Percentiles rank a stretch among this genome's conserved stretches.
phyloP scores from a whole-genome alignment of 306 rosid species.

The Mucuna pruriens region DNA sequence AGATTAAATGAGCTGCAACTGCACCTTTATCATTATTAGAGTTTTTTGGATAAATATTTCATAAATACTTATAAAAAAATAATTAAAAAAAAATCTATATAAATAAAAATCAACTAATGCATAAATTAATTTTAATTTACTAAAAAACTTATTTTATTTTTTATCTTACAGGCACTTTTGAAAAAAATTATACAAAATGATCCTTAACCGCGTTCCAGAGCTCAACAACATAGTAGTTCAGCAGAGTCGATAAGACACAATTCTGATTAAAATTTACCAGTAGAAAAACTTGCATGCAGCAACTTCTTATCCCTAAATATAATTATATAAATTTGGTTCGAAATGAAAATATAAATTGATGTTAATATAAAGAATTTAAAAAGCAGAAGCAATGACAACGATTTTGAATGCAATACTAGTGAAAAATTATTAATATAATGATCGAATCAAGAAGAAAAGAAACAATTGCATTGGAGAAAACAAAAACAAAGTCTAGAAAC shows the following conservation, averaged over 20 bases:
- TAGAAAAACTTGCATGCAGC: background rate
- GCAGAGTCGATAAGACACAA: background rate
- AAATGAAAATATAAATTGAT: background rate
- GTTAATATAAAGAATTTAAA: background rate
- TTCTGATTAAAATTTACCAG: background rate
- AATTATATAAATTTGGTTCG: background rate
- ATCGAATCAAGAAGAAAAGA: background rate
- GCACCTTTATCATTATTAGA: constrained; percentile 16
- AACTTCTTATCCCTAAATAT: constrained; percentile 4
- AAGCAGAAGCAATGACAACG: background rate
- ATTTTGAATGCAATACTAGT: constrained; percentile 7
- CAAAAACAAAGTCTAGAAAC: background rate
- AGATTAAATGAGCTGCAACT: background rate
- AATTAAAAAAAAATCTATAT: too few species aligned
- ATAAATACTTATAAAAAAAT: too few species aligned
- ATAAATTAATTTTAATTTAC: too few species aligned
- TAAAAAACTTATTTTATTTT: too few species aligned
- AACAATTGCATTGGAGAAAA: background rate
- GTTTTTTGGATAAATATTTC: too few species aligned
- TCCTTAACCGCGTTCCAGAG: too few species aligned
- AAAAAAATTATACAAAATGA: too few species aligned
- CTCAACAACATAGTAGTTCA: background rate
- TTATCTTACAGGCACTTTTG: too few species aligned
- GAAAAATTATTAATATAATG: background rate
- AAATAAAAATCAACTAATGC: too few species aligned